These are phyloP conservation scores for Exidia glandulosa DNA, from an alignment of 768 basidiomycete genomes.

Conservation along the genomic window DNA sequence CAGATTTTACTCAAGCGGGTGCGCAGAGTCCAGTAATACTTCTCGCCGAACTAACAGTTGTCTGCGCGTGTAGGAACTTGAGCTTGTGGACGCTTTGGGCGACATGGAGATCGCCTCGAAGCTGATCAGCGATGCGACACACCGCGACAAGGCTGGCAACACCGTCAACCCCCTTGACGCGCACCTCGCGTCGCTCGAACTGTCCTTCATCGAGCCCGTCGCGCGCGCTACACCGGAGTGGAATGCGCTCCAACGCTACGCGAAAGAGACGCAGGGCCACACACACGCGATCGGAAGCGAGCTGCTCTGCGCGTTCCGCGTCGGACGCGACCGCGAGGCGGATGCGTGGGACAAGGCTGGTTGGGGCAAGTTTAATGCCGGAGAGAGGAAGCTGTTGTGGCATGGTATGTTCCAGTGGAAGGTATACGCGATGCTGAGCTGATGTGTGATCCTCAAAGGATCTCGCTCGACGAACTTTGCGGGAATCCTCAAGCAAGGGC, in stretches of 20 bases:
- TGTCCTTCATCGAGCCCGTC: conserved; percentile 42
- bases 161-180: conserved; percentile 46
- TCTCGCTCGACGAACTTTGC: conserved; percentile 49
- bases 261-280: conserved; percentile 42
- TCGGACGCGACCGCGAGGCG: conserved; percentile 33
- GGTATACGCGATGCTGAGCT: background rate
- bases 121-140: conserved; percentile 31
- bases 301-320: conserved; percentile 38
- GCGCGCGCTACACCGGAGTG: conserved; percentile 32
- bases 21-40: conserved; percentile 14
- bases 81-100: conserved; percentile 52
- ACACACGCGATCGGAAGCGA: conserved; percentile 40
- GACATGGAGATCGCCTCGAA: conserved; percentile 58
- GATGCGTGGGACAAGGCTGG: conserved; percentile 36
- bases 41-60: conserved; percentile 15
- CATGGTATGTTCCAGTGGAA: conserved; percentile 22
- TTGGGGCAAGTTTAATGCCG: conserved; percentile 30
- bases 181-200: conserved; percentile 40
- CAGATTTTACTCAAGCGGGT: conserved; percentile 29
- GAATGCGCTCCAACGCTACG: conserved; percentile 34
- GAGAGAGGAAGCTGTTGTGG: conserved; percentile 49
- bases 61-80: too few species aligned
- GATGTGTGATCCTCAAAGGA: conserved; percentile 8
- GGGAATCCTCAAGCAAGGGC: conserved; percentile 51
- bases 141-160: conserved; percentile 33